Percentiles rank a stretch among this genome's conserved stretches.
Conservation (phyloP, 805 yeast species). For the Wickerhamiella parazyma region DNA sequence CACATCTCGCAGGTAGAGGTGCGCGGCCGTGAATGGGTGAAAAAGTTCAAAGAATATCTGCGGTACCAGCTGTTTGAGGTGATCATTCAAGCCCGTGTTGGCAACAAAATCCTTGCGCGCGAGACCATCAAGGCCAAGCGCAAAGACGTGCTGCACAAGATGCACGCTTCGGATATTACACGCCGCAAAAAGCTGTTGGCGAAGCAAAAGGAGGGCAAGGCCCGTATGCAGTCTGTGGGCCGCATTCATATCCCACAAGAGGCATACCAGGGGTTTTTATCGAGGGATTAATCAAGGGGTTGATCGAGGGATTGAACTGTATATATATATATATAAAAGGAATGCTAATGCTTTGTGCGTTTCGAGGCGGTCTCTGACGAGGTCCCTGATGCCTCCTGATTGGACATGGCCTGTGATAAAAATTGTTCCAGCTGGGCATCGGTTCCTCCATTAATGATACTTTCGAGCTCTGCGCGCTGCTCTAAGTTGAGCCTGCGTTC, state of each 20-base stretch:
- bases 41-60: conserved; percentile 64
- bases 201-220: conserved; percentile 90
- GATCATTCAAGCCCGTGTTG: conserved; percentile 79
- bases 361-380: conserved; percentile 4
- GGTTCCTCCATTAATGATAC: conserved; percentile 62
- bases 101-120: conserved; percentile 67
- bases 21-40: conserved; percentile 71
- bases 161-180: conserved; percentile 88
- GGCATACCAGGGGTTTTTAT: conserved; percentile 76
- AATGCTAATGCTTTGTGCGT: not conserved
- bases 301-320: not conserved
- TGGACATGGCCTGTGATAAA: conserved; percentile 44
- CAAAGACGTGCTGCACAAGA: conserved; percentile 84
- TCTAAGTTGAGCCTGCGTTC: conserved; percentile 21
- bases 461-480: conserved; percentile 50
- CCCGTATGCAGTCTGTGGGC: conserved; percentile 66
- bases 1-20: conserved; percentile 64
- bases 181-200: conserved; percentile 77
- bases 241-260: conserved; percentile 65
- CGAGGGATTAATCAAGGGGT: conserved; percentile 14
- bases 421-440: conserved; percentile 63
- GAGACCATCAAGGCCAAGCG: conserved; percentile 88
- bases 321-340: conserved; percentile 2
- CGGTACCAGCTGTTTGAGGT: conserved; percentile 82
- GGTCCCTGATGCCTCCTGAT: not conserved